Evolutionary conservation across 2,329 filamentous ascomycete species (phyloP).

Genomic region (Dactylellina parvicollis): DNA sequence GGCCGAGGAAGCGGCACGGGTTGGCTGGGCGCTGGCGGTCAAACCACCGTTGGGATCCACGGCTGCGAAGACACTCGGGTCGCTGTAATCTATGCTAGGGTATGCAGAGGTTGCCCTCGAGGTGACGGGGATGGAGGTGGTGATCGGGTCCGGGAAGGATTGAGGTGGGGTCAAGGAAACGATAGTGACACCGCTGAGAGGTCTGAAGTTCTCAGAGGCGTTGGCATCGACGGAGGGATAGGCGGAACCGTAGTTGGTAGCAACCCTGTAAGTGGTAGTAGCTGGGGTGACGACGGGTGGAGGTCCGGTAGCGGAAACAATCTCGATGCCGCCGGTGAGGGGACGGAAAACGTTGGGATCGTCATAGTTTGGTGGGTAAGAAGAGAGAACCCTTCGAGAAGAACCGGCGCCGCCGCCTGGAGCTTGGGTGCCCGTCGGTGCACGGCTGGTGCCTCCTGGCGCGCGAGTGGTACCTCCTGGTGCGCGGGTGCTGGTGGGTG

Average conservation of each 20-base stretch:
- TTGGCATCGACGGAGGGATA: constrained; percentile 36
- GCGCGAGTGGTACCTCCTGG: too few species aligned
- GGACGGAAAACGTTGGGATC: constrained; percentile 44
- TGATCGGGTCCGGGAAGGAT: constrained; percentile 37
- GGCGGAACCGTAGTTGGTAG: constrained; percentile 23
- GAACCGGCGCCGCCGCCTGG: background rate
- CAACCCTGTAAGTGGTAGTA: constrained; percentile 29
- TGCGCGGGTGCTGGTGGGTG: background rate
- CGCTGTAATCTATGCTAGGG: constrained; percentile 43
- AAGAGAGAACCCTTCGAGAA: constrained; percentile 11
- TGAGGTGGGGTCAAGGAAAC: constrained; percentile 38
- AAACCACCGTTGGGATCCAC: constrained; percentile 14
- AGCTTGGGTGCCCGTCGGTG: too few species aligned
- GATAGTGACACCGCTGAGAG: constrained; percentile 26
- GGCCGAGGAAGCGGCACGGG: background rate
- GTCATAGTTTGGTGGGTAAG: constrained; percentile 32
- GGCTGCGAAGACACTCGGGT: constrained; percentile 27
- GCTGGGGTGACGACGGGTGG: constrained; percentile 6
- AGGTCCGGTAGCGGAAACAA: constrained; percentile 32
- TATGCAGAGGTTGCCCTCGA: constrained; percentile 27
- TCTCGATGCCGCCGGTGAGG: constrained; percentile 11
- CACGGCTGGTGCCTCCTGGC: too few species aligned
- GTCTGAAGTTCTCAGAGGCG: constrained; percentile 43
- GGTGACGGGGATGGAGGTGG: constrained; percentile 37
- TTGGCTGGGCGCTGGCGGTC: background rate